Percentiles rank a stretch among this genome's conserved stretches.
Evolutionary conservation across 352 stramenopile species (phyloP).

Genomic region (Phytophthora chlamydospora): DNA sequence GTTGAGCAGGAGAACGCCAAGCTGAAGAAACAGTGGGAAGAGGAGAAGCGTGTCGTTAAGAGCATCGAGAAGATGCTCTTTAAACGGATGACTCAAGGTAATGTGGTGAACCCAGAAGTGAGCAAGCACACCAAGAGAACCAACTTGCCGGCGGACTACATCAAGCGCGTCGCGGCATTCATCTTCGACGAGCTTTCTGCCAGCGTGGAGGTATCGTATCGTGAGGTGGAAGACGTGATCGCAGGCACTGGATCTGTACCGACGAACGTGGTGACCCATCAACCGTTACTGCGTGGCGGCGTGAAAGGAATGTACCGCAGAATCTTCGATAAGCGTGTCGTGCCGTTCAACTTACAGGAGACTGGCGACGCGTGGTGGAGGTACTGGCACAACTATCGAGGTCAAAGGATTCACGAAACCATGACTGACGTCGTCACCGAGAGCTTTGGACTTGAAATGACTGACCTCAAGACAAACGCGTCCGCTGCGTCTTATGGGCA

Average conservation of each 20-base stretch:
- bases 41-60: conserved; percentile 37
- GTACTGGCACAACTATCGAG: conserved; percentile 34
- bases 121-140: conserved; percentile 23
- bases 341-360: conserved; percentile 40
- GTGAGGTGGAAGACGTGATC: conserved; percentile 44
- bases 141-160: conserved; percentile 19
- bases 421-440: conserved; percentile 58
- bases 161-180: conserved; percentile 28
- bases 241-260: conserved; percentile 20
- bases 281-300: conserved; percentile 35
- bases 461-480: conserved; percentile 46
- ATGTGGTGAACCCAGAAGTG: background rate
- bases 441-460: conserved; percentile 57
- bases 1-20: conserved; percentile 33
- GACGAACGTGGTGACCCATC: conserved; percentile 24
- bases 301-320: conserved; percentile 47
- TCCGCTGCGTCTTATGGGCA: conserved; percentile 54
- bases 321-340: conserved; percentile 35
- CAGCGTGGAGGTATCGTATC: conserved; percentile 44
- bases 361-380: conserved; percentile 48
- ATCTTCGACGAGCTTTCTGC: conserved; percentile 44
- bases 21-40: conserved; percentile 36
- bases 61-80: conserved; percentile 39
- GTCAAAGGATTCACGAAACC: conserved; percentile 16
- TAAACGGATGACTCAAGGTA: conserved; percentile 14